Percentiles rank a stretch among this genome's conserved stretches.
Conservation (phyloP, 139 green algal species). For the Closterium sp. region DNA sequence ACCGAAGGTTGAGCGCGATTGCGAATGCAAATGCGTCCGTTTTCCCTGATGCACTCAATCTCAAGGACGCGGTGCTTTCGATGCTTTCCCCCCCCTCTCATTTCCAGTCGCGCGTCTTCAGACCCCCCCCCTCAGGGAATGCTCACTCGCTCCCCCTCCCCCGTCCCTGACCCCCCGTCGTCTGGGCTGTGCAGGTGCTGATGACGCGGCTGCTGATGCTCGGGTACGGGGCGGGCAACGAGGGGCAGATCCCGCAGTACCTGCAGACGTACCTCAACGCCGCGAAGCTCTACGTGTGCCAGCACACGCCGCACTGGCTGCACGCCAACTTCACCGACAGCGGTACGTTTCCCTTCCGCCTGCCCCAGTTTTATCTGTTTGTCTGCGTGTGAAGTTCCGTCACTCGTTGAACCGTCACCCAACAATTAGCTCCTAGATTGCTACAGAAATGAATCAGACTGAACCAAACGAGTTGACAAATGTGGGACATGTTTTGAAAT, state of each 20-base stretch:
- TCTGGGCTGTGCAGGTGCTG: constrained; percentile 26
- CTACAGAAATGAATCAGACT: not conserved
- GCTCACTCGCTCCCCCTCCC: too few relatives aligned
- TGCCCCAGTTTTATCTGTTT: not conserved
- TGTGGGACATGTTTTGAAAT: too few relatives aligned
- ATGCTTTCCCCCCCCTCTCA: too few relatives aligned
- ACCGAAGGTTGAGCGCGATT: too few relatives aligned
- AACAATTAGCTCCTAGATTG: not conserved
- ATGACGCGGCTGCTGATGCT: constrained; percentile 24
- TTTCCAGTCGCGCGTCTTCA: too few relatives aligned
- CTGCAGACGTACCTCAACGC: not conserved
- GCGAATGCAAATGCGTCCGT: too few relatives aligned
- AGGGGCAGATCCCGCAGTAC: not conserved
- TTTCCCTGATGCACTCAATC: too few relatives aligned
- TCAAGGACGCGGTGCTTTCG: too few relatives aligned
- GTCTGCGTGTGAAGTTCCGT: not conserved
- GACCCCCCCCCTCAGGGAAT: too few relatives aligned
- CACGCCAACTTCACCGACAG: constrained; percentile 9
- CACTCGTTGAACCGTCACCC: not conserved
- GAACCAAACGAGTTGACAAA: too few relatives aligned
- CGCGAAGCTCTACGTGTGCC: constrained; percentile 14
- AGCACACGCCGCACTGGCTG: not conserved
- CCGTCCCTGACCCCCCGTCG: too few relatives aligned
- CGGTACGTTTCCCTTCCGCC: not conserved
- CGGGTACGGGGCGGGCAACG: constrained; percentile 12